Conservation (phyloP, 306 rosid genomes). For the Pyrus pyrifolia region DNA sequence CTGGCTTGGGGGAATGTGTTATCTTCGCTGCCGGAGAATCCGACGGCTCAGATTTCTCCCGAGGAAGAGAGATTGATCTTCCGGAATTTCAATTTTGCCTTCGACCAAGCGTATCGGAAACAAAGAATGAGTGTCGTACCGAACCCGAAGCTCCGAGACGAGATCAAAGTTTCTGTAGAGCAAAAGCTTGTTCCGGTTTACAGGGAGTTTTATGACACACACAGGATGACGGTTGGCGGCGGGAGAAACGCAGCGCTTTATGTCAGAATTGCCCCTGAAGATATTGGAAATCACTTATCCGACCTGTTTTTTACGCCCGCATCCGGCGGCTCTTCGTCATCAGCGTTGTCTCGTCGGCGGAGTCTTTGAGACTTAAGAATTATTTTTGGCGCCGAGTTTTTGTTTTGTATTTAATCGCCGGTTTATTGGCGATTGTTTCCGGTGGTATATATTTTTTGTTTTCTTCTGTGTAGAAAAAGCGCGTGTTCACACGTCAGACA, state of each 20-base stretch:
- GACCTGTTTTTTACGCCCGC: conserved; percentile 31
- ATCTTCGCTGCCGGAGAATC: conserved; percentile 47
- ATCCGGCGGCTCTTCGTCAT: conserved; percentile 11
- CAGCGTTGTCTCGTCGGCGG: background rate
- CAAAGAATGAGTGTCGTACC: conserved; percentile 36
- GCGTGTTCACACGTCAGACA: background rate
- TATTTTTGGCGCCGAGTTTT: background rate
- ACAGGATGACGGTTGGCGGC: conserved; percentile 21
- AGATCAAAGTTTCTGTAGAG: conserved; percentile 34
- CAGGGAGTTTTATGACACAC: conserved; percentile 33
- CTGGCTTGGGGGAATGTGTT: conserved; percentile 52
- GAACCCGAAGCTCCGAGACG: conserved; percentile 43
- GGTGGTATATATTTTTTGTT: background rate
- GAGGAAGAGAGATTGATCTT: conserved; percentile 45
- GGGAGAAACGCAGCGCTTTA: background rate
- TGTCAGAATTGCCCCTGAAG: conserved; percentile 49
- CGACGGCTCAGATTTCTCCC: conserved; percentile 10
- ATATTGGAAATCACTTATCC: conserved; percentile 43
- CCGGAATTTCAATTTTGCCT: conserved; percentile 39
- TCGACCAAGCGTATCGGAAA: conserved; percentile 41
- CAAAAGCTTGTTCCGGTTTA: conserved; percentile 36
- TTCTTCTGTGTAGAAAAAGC: background rate
- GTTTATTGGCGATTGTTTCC: background rate
- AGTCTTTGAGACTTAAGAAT: background rate
- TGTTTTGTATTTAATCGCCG: background rate